These are phyloP conservation scores for Exsudoporus floridanus DNA, from an alignment of 1,284 basidiomycete species.

Conservation along the genomic window DNA sequence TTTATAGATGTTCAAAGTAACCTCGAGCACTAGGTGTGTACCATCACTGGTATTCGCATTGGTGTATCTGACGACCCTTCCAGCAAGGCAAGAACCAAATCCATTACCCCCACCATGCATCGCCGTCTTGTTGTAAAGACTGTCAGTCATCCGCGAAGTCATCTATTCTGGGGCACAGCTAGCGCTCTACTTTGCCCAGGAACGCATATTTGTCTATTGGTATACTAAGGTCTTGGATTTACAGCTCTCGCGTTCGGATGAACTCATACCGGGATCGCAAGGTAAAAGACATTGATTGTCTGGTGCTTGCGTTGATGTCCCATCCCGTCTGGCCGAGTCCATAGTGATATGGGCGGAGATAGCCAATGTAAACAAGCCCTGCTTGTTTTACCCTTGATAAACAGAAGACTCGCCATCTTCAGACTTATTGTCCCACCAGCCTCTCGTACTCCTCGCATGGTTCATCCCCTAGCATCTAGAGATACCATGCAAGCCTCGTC, in stretches of 20 bases:
- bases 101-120: constrained; percentile 43
- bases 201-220: constrained; percentile 75
- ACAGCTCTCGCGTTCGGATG: constrained; percentile 56
- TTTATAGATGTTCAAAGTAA: constrained; percentile 40
- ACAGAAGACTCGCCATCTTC: no score
- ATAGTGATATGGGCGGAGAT: no score
- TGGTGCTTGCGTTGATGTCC: constrained; percentile 17
- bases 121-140: no score
- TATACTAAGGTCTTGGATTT: constrained; percentile 56
- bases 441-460: no score
- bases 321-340: no score
- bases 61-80: constrained; percentile 6
- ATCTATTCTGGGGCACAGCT: constrained; percentile 76
- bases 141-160: constrained; percentile 67
- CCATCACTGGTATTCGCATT: neutral
- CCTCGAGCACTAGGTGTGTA: constrained; percentile 37
- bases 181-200: constrained; percentile 66
- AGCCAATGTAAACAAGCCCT: no score
- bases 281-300: constrained; percentile 26
- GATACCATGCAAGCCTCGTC: no score
- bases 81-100: constrained; percentile 29
- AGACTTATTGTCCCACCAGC: no score
- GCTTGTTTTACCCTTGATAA: no score
- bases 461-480: no score
- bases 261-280: constrained; percentile 41